Base-by-base conservation (phyloP, 169 alveolate species). In the Plasmodium malariae region DNA sequence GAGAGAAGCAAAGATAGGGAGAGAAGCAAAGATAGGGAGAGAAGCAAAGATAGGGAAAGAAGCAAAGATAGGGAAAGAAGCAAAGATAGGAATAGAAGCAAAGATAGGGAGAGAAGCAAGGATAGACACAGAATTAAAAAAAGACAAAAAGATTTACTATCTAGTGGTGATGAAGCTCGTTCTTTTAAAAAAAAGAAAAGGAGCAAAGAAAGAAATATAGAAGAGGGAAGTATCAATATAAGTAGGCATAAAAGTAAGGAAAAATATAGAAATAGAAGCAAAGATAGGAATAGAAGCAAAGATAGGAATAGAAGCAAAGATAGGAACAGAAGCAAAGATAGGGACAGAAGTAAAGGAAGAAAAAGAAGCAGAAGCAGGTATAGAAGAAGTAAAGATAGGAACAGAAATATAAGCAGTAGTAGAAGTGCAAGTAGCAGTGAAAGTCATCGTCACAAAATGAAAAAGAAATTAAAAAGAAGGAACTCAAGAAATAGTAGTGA, bases 381-480 rank as follows among this genome's bases (percentile, higher is more conserved):
- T 45, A 54, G 51, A 37, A 14, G 60, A 1, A 54, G 91, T 48
- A 83, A 51, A 83, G 91, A 67, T 49, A 36, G 59, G 55, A 83
- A 71, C 40, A 76, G 28, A 43, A 11, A 55, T 24, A 12, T 49
- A 55, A 48, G 63, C 37, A 28, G 45, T 40, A 60, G 76, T 43
- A 43, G 54, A 14, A 83, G 91, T 34, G 24, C 19, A n/a, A 83
- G 91, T 60, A 68, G 83, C 32, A 49, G 48, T 49, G 91, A 83
- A 40, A 34, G 83, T 7, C 72, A 51, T 83, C 65, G 49, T 45
- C 62, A 32, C 37, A 76, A 36, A 51, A 37, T 37, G 0, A 76
- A 55, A 76, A 76, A 55, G 45, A 76, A 36, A 12, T 43, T 4
- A 54, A 73, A 70, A 83, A 67, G 48, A 36, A 83, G 36, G 51